Evolutionary conservation across 768 basidiomycete genomes (phyloP), one percentile per base, ranked within the genome.

Genomic region (Macrolepiota dolichaula): DNA sequence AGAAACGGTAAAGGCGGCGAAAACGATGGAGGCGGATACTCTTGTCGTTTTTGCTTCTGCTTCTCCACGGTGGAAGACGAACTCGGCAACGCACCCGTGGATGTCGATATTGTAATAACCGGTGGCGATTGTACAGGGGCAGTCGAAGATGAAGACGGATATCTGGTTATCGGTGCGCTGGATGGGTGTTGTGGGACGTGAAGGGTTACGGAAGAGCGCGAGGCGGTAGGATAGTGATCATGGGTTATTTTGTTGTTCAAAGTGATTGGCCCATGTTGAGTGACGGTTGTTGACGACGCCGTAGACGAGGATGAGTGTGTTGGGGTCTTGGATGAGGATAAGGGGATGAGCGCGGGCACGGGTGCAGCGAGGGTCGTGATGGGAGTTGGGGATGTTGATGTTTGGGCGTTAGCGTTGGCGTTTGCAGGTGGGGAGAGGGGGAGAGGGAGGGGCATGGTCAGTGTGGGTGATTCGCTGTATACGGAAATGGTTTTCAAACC

Each of bases 401-500:
- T 24, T 12, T 38, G 47, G 7, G 32, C 25, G 13, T 24, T 12
- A 36, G 57, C 25, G 9, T 35, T 12, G 24, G 46, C 7, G 37
- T n/a, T n/a, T n/a, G 57, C 15, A 22, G 57, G 57, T n/a, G n/a
- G 2, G 9, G 44, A 25, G 2, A 59, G 36, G 24, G 57, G 50
- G 1, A 51, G n/a, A n/a, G 50, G 38, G 17, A 59, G 40, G 13
- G 57, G 57, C 57, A 51, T 51, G 10, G 57, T 51, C 7, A 59
- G 27, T 19, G 57, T 51, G 2, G 57, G 5, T 7, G 49, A 51
- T 27, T 59, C 57, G 19, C 50, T 59, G 19, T 51, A 51, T 3
- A 59, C 50, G 9, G 57, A 19, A 25, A 59, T 59, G 17, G 50
- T 59, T 29, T 59, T 44, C 15, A 59, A 38, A 13, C 57, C 57